Evolutionary conservation across 164 flowering plant species (phyloP).

Genomic region (Dillenia turbinata): DNA sequence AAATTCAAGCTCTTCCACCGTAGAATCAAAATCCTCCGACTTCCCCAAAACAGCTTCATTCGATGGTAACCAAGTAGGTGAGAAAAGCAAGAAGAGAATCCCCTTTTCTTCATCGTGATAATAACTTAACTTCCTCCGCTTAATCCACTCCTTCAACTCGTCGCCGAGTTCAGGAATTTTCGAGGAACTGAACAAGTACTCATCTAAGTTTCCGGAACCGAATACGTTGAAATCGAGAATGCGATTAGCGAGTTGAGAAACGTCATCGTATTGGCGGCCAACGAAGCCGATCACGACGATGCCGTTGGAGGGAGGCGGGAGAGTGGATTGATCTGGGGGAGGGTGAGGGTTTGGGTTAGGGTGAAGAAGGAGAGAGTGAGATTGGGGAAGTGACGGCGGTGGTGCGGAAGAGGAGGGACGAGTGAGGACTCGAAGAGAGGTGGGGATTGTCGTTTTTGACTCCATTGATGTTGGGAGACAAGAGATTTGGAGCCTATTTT

Average conservation of each 20-base stretch:
- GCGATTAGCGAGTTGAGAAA: slow-evolving; percentile 58
- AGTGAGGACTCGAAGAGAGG: slow-evolving; percentile 39
- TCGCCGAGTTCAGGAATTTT: slow-evolving; percentile 15
- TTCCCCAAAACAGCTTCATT: slow-evolving; percentile 16
- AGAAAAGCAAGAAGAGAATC: slow-evolving; percentile 58
- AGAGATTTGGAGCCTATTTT: slow-evolving; percentile 6
- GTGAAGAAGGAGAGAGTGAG: slow-evolving; percentile 1
- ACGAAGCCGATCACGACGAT: slow-evolving; percentile 83
- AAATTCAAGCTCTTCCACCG: slow-evolving; percentile 49
- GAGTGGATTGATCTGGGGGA: slow-evolving; percentile 20
- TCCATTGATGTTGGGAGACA: slow-evolving; percentile 9
- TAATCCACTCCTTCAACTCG: slow-evolving; percentile 48
- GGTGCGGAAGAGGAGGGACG: slow-evolving; percentile 25
- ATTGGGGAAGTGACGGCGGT: slow-evolving; percentile 2
- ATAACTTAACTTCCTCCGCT: slow-evolving; percentile 48
- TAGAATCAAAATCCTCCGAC: slow-evolving; percentile 29
- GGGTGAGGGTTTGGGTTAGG: slow-evolving; percentile 9
- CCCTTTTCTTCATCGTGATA: slow-evolving; percentile 61
- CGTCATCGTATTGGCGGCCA: slow-evolving; percentile 39
- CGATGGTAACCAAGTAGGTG: slow-evolving; percentile 26
- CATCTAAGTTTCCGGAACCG: slow-evolving; percentile 58
- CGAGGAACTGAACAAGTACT: slow-evolving; percentile 7
- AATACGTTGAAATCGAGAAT: slow-evolving; percentile 62
- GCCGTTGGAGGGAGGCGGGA: slow-evolving; percentile 33
- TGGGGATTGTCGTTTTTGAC: slow-evolving; percentile 13